Evolutionary conservation across 805 yeast genomes (phyloP).

Genomic region (Candida yuanshanica): DNA sequence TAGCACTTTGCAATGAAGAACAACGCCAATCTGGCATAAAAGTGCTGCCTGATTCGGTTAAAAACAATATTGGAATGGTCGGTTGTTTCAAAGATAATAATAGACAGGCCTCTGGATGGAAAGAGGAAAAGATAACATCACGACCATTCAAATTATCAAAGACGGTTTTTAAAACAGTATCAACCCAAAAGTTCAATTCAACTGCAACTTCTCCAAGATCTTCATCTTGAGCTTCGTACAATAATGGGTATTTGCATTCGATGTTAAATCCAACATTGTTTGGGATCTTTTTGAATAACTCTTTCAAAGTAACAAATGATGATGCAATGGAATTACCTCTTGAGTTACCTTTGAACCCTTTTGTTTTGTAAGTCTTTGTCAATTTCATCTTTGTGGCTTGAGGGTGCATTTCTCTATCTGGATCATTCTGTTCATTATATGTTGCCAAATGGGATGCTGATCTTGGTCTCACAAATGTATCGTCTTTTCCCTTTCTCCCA

Average conservation of each 20-base stretch:
- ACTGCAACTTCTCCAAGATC: slow-evolving; percentile 80
- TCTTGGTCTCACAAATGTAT: slow-evolving; percentile 25
- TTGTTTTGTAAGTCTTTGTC: slow-evolving; percentile 82
- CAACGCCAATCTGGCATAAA: slow-evolving; percentile 90
- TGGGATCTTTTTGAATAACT: slow-evolving; percentile 78
- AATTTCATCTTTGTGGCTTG: slow-evolving; percentile 62
- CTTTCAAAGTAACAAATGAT: slow-evolving; percentile 82
- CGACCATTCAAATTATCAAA: slow-evolving; percentile 75
- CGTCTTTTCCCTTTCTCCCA: slow-evolving; percentile 18
- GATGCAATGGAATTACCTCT: slow-evolving; percentile 89
- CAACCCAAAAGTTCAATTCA: slow-evolving; percentile 84
- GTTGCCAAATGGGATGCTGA: slow-evolving; percentile 16
- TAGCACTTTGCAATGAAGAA: slow-evolving; percentile 81
- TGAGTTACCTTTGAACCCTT: slow-evolving; percentile 88
- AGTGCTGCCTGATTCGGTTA: slow-evolving; percentile 84
- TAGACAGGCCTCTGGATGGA: slow-evolving; percentile 90
- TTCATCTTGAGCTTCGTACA: slow-evolving; percentile 86
- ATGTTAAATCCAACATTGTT: slow-evolving; percentile 85
- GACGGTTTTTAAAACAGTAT: slow-evolving; percentile 73
- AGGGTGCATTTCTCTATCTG: slow-evolving; percentile 3
- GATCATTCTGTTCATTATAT: neutral
- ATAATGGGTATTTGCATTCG: slow-evolving; percentile 92
- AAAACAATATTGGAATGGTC: slow-evolving; percentile 80
- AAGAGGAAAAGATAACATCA: slow-evolving; percentile 85
- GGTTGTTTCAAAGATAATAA: slow-evolving; percentile 89